phyloP scores from a whole-genome alignment of 768 basidiomycete species.

The Candolleomyces eurysporus region DNA sequence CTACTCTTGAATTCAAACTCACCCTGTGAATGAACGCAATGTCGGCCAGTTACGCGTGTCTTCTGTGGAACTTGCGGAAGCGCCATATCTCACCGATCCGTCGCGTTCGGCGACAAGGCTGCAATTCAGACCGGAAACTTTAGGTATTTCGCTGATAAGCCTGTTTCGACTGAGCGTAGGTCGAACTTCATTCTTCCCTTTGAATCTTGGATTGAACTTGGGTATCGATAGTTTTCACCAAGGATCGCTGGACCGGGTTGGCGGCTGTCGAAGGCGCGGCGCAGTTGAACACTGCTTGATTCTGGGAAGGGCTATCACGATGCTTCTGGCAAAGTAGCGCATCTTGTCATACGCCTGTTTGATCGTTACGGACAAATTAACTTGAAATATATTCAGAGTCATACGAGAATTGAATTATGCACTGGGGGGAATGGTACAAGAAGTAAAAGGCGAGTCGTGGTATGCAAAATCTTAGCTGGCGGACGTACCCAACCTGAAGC shows the following conservation, averaged over 20 bases:
- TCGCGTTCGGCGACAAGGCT: constrained; percentile 30
- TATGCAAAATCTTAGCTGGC: too few relatives aligned
- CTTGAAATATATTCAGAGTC: too few relatives aligned
- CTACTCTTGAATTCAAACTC: too few relatives aligned
- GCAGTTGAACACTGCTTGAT: constrained; percentile 19
- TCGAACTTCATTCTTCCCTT: neutral
- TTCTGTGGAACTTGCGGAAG: constrained; percentile 38
- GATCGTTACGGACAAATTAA: too few relatives aligned
- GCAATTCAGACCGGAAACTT: constrained; percentile 41
- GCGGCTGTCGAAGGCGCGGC: constrained; percentile 20
- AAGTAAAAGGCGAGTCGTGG: too few relatives aligned
- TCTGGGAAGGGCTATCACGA: too few relatives aligned
- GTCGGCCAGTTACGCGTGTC: constrained; percentile 28
- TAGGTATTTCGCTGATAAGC: constrained; percentile 25
- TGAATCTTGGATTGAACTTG: neutral
- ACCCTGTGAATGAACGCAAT: too few relatives aligned
- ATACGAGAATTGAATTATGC: too few relatives aligned
- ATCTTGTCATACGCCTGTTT: too few relatives aligned
- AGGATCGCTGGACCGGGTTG: constrained; percentile 31
- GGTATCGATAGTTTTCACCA: constrained; percentile 28
- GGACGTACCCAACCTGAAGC: too few relatives aligned
- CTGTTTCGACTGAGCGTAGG: constrained; percentile 31
- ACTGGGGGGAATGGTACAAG: too few relatives aligned
- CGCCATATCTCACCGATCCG: constrained; percentile 33
- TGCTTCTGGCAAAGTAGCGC: too few relatives aligned